Base-by-base conservation (phyloP, 2,329 filamentous ascomycete species). In the Arthroderma sp. region DNA sequence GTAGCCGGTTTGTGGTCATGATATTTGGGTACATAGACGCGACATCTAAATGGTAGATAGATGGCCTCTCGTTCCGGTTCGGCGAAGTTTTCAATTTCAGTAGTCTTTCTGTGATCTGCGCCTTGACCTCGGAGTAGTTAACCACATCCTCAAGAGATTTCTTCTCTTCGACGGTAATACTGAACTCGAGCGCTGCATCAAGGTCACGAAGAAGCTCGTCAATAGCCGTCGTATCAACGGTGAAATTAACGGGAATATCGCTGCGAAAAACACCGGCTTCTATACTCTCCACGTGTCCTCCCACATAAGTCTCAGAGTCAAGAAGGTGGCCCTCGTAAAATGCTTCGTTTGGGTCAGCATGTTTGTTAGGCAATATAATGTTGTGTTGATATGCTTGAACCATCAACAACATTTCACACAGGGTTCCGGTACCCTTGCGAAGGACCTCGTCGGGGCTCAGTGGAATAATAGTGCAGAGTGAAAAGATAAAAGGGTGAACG, bases 1-100 rank as follows among this genome's bases (percentile, higher is more conserved):
- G 93, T 51, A 98, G 74, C 70, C 93, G 87, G 71, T 98, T 98
- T 1, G 93, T 98, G 1, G 94, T 98, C 94, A 98, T 98, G 70
- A 98, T 98, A 72, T 98, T 98, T 8, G 93, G 93, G 70, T 98
- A 98, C 93, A 98, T 98, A 59, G 93, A 96, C 17, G 93, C 93
- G 59, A 98, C 94, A 68, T 98, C 93, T 74, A 98, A 77, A 78
- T 98, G 93, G 73, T 98, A 98, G 63, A 98, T 98, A 33, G 94
- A 81, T 3, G 93, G 93, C 44, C 84, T 78, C 70, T 98, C 93
- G 64, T 78, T 83, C 61, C 93, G 81, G 65, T 94, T 90, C 0
- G 93, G 91, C 0, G 85, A 93, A 55, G 84, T 79, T 70, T 87
- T 94, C 55, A 98, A 77, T 61, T 83, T 79, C 55, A 80, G 76